phyloP scores from a whole-genome alignment of 2,329 filamentous ascomycete genomes.

The Stagonosporopsis cucurbitacearum region DNA sequence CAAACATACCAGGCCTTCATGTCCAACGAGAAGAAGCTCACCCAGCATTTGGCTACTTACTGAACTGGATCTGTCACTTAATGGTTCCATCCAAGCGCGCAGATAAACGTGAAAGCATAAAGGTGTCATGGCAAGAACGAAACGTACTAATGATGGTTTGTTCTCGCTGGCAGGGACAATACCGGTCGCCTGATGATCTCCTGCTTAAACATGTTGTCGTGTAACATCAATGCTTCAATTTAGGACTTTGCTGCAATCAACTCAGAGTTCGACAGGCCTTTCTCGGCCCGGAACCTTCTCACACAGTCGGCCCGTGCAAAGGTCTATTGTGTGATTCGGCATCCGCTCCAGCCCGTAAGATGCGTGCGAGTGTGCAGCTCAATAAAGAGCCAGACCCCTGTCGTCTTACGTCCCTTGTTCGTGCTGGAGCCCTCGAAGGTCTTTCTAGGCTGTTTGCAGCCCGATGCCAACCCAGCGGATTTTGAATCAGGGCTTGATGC shows the following conservation, averaged over 20 bases:
- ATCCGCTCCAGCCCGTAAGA: not conserved
- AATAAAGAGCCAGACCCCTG: not conserved
- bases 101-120: too few species aligned
- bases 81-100: too few species aligned
- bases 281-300: not conserved
- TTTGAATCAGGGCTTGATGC: not conserved
- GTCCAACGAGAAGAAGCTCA: too few species aligned
- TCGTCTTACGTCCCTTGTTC: not conserved
- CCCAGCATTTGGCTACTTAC: too few species aligned
- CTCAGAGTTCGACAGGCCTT: not conserved
- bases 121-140: not conserved
- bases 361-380: not conserved
- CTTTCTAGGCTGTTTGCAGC: not conserved
- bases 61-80: too few species aligned
- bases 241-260: not conserved
- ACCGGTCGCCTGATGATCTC: too few species aligned
- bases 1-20: too few species aligned
- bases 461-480: not conserved
- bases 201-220: not conserved
- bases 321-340: not conserved
- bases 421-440: not conserved
- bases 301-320: not conserved
- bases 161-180: too few species aligned
- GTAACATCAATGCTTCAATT: not conserved
- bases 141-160: too few species aligned